Conservation (phyloP, 2,329 filamentous ascomycete genomes). For the Cytospora mali region DNA sequence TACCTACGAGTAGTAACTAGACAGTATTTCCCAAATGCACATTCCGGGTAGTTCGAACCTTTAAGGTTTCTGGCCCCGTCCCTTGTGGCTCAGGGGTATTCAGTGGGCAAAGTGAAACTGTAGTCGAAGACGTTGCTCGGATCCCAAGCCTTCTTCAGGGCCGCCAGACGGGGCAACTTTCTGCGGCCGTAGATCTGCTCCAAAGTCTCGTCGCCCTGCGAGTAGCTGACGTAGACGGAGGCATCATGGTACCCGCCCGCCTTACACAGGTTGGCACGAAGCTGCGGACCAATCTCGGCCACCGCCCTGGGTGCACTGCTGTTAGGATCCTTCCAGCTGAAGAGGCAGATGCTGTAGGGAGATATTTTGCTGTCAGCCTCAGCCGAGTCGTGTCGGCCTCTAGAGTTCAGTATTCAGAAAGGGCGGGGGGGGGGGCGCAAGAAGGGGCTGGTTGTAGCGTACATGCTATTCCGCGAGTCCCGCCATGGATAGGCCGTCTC, state of each 20-base stretch:
- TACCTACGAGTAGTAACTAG: too few species aligned
- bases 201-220: neutral
- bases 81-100: neutral
- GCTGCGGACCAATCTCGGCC: neutral
- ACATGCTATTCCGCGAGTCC: neutral
- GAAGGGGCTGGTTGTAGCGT: neutral
- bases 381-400: neutral
- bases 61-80: too few species aligned
- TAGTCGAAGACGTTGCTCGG: constrained; percentile 6
- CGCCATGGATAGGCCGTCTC: neutral
- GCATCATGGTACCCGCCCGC: neutral
- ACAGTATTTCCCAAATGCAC: too few species aligned
- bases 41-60: too few species aligned
- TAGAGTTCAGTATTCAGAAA: neutral
- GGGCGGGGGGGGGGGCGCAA: too few species aligned
- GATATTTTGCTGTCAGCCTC: neutral
- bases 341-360: neutral
- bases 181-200: neutral
- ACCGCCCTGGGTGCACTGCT: neutral
- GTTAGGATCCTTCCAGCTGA: neutral
- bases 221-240: constrained; percentile 8
- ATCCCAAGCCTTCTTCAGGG: constrained; percentile 1
- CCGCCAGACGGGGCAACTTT: constrained; percentile 1
- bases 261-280: neutral
- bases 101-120: neutral